Base-by-base conservation (phyloP, 2,329 filamentous ascomycete genomes). In the Clarireedia sp. region DNA sequence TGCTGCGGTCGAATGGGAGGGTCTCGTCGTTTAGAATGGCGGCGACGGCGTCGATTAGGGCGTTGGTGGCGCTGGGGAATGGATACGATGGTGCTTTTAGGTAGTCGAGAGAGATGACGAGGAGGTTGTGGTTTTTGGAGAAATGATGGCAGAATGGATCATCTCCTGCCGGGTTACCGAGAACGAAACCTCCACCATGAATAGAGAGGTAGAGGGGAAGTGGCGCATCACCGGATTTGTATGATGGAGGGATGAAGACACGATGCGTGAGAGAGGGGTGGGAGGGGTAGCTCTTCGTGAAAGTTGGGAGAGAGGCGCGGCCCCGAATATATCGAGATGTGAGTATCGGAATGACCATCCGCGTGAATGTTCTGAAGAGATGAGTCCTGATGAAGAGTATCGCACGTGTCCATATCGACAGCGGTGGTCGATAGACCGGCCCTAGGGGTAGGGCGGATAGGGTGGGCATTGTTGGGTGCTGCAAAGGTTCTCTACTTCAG, bases 111-210 rank as follows among this genome's bases (percentile, higher is more conserved):
- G 70, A 72, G 12, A 78, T 63, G 17, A 79, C 75, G 8, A 78
- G 63, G 58, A 74, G 69, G 44, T 64, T 60, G 51, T 73, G 68
- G 2, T 63, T 59, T 47, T 71, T 65, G 40, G 75, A 69, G 59
- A 77, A 76, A 51, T 62, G 58, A 36, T 63, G 64, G 64, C 74
- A 77, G 68, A 77, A 77, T 16, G 60, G 60, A 63, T 78, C 75
- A 60, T 77, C 74, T 41, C 74, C 64, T 41, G 66, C 56, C 0
- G 76, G 71, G 12, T 70, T 61, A 63, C 73, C 71, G 41, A 79
- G 17, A 26, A 70, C 69, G 61, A 76, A 79, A 40, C 75, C 76
- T 53, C 77, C 77, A 53, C 77, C 78, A 59, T 81, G 78, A 60
- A 79, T 71, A 49, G 74, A 71, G 46, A 80, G 67, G 48, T 78